These are phyloP conservation scores for Bacidia gigantensis DNA, from an alignment of 495 filamentous ascomycete genomes.

Conservation along the genomic window DNA sequence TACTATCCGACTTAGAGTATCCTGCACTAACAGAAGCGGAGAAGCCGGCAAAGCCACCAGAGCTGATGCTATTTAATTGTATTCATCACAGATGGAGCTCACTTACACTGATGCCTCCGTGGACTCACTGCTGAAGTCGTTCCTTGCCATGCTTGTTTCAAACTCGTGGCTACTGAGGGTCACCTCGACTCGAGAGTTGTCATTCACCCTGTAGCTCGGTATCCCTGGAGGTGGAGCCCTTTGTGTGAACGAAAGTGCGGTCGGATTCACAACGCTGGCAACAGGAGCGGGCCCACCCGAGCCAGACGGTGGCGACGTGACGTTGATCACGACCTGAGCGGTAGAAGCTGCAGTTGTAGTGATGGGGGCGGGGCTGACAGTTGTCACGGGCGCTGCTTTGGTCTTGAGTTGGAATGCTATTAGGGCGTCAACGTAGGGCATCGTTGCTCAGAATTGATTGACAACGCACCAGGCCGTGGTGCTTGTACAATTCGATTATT, in stretches of 20 bases:
- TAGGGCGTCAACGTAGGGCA: neutral
- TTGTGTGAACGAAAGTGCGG: no score
- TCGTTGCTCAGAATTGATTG: neutral
- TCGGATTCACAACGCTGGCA: neutral
- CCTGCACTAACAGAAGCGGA: neutral
- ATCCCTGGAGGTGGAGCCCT: neutral
- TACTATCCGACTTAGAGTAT: neutral
- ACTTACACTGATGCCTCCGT: neutral
- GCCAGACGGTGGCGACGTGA: neutral
- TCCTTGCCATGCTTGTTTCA: neutral
- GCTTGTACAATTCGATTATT: neutral
- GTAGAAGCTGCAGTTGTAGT: neutral
- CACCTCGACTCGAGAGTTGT: neutral
- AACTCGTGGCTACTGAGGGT: neutral
- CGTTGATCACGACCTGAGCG: neutral
- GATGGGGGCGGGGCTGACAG: neutral
- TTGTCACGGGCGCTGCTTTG: neutral
- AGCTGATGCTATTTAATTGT: no score
- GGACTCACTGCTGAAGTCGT: neutral
- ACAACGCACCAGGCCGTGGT: neutral
- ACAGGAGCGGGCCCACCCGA: neutral
- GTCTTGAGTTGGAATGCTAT: neutral
- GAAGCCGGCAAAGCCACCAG: neutral
- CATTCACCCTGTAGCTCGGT: neutral
- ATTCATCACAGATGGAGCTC: neutral